Evolutionary conservation across 257 asterid genomes (phyloP).

Genomic region (Paulownia fortunei): DNA sequence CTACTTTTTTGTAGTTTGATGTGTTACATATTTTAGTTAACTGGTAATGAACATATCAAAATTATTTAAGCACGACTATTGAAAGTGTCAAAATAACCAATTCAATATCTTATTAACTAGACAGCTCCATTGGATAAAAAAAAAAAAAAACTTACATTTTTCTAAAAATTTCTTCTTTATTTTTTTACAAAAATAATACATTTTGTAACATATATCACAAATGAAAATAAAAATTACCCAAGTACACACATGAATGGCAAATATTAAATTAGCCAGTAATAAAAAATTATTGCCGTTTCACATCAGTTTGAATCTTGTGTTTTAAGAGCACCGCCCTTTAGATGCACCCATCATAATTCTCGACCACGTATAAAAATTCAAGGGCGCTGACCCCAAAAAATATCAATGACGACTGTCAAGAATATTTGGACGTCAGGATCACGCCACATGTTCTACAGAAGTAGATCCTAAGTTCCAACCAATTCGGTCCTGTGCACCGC

Average conservation of each 20-base stretch:
- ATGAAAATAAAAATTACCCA: slow-evolving; percentile 19
- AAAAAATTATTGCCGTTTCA: not conserved
- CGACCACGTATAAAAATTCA: slow-evolving; percentile 11
- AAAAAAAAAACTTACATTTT: no score
- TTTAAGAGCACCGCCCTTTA: not conserved
- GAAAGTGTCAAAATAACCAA: no score
- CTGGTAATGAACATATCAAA: no score
- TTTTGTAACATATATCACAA: not conserved
- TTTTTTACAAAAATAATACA: no score
- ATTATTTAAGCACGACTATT: no score
- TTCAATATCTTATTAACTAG: no score
- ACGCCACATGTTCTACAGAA: not conserved
- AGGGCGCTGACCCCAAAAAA: no score
- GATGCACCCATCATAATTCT: not conserved
- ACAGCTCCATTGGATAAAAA: no score
- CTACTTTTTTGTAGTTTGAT: no score
- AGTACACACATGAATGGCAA: slow-evolving; percentile 11
- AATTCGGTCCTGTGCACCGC: slow-evolving; percentile 25
- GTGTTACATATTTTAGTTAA: no score
- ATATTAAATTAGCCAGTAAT: not conserved
- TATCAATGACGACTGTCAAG: no score
- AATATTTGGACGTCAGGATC: not conserved
- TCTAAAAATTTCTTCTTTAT: no score
- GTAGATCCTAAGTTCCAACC: not conserved
- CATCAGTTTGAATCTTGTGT: not conserved